Conservation (phyloP, 2,329 filamentous ascomycete genomes). For the Microsporum canis region DNA sequence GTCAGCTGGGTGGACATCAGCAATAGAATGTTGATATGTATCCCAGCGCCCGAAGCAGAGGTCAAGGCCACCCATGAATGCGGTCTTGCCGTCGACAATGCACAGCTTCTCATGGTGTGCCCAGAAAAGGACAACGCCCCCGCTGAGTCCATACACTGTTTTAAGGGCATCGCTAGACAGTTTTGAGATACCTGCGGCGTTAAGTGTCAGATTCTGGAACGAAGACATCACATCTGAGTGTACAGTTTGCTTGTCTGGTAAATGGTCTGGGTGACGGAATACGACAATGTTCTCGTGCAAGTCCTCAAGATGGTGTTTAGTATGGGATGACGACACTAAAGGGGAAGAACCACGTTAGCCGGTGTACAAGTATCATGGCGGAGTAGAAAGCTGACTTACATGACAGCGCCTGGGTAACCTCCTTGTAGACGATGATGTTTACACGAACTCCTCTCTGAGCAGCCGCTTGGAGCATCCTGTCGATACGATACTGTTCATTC, state of each 20-base stretch:
- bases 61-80: constrained; percentile 89
- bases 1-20: constrained; percentile 67
- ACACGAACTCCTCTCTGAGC: constrained; percentile 93
- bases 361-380: constrained; percentile 9
- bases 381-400: constrained; percentile 43
- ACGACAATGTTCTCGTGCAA: constrained; percentile 91
- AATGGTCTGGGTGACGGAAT: constrained; percentile 81
- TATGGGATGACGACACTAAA: constrained; percentile 59
- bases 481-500: constrained; percentile 77
- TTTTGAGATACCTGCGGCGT: constrained; percentile 47
- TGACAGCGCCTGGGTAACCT: constrained; percentile 69
- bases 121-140: constrained; percentile 89
- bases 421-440: constrained; percentile 86
- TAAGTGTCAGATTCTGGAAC: constrained; percentile 46
- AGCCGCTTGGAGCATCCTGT: constrained; percentile 73
- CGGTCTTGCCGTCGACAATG: constrained; percentile 79
- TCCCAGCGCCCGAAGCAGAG: constrained; percentile 96
- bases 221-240: constrained; percentile 46
- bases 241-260: constrained; percentile 59
- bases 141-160: constrained; percentile 67
- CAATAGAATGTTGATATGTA: constrained; percentile 66
- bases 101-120: constrained; percentile 98
- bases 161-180: constrained; percentile 63
- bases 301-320: constrained; percentile 89
- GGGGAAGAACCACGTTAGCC: constrained; percentile 10